These are phyloP conservation scores for Sphenostylis stenocarpa DNA, from an alignment of 306 rosid species.

Conservation along the genomic window DNA sequence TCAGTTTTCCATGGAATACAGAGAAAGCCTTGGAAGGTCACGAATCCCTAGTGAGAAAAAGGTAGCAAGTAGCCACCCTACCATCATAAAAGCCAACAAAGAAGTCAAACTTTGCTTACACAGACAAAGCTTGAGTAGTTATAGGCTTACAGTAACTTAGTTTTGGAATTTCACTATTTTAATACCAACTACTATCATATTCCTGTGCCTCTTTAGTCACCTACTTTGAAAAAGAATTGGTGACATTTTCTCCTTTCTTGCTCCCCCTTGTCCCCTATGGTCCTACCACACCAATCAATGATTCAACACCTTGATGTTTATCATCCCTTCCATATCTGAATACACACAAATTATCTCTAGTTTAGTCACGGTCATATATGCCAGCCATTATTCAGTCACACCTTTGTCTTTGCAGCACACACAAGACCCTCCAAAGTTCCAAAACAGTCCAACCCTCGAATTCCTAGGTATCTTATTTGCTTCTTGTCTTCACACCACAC, in stretches of 20 bases:
- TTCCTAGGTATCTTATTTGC: conserved; percentile 33
- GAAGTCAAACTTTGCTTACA: conserved; percentile 41
- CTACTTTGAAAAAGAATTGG: conserved; percentile 40
- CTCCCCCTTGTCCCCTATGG: conserved; percentile 33
- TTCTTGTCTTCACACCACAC: conserved; percentile 24
- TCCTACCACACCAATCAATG: conserved; percentile 28
- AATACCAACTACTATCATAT: conserved; percentile 24
- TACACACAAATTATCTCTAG: neutral
- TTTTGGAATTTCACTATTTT: conserved; percentile 20
- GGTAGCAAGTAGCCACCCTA: conserved; percentile 4
- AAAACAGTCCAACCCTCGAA: conserved; percentile 26
- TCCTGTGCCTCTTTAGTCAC: conserved; percentile 34
- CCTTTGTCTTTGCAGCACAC: conserved; percentile 20
- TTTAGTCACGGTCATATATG: conserved; percentile 24
- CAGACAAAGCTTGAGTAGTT: neutral
- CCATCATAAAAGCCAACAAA: conserved; percentile 14
- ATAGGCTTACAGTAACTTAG: neutral
- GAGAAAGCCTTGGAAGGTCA: neutral
- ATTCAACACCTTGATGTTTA: conserved; percentile 23
- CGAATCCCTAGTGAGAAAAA: conserved; percentile 11
- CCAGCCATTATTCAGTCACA: conserved; percentile 19
- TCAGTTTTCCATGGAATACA: neutral
- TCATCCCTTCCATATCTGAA: conserved; percentile 5
- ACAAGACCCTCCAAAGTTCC: conserved; percentile 26
- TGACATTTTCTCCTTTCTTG: conserved; percentile 30